Evolutionary conservation across 2,329 filamentous ascomycete genomes (phyloP), one percentile per base, ranked within the genome.

Genomic region (Trichoderma oligosporum): DNA sequence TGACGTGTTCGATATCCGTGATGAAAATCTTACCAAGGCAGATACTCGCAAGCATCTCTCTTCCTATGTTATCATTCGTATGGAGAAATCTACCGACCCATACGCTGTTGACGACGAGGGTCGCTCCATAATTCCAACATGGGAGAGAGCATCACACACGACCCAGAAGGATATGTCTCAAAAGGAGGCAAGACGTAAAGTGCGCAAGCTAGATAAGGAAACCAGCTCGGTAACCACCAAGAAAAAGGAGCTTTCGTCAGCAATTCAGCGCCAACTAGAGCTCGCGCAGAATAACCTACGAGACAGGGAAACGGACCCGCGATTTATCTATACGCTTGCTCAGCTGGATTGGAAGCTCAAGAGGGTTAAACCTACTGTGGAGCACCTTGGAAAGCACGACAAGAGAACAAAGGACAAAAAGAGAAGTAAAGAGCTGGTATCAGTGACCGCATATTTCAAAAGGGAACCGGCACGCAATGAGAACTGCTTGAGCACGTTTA

Each of bases 371-470:
- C 36, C 11, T 7, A 24, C 56, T 31, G 39, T 22, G n/a, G 48
- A 60, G 20, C 56, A 61, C 14, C 39, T 61, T 22, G 44, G 35
- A 31, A 66, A 60, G 22, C 55, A 61, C 22, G 59, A 56, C 24
- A 62, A 60, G 44, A 62, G 60, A 55, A 55, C 54, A 25, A 64
- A 60, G 38, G 56, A 60, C 27, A 61, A 59, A 45, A 51, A n/a
- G 39, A 54, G 48, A 42, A 22, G n/a, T 9, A 49, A 36, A n/a
- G 65, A 62, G n/a, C 65, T 64, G 12, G 73, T 79, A 7, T 73
- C 73, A 8, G 66, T 81, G 39, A 78, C 71, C 1, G 74, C 72
- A 9, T 81, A 78, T 64, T 81, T 77, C 62, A 76, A 73, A 61
- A 69, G 73, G 7, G 66, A 66, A 3, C 77, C 76, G 1, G 68